Evolutionary conservation across 176 grass and related monocot genomes (phyloP).

Genomic region (Tillandsia leiboldiana): DNA sequence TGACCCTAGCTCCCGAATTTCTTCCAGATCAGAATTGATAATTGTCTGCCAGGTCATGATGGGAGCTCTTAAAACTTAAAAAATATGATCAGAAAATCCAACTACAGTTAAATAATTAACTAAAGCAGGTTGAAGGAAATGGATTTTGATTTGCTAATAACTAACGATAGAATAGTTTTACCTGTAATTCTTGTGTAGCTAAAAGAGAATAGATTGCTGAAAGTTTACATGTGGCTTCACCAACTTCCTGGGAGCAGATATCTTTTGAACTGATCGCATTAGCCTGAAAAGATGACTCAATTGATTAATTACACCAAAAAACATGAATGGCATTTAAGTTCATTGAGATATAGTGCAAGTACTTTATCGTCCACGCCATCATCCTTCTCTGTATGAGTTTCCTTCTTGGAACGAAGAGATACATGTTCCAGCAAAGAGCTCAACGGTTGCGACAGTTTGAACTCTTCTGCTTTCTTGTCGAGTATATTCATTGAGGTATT

Average conservation of each 20-base stretch:
- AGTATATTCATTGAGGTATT: background rate
- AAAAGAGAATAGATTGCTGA: constrained; percentile 5
- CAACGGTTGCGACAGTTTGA: background rate
- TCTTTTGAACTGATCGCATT: background rate
- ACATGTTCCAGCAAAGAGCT: constrained; percentile 5
- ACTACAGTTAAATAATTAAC: background rate
- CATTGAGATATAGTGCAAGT: background rate
- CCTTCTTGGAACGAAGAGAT: background rate
- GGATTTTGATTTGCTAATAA: background rate
- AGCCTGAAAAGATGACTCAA: background rate
- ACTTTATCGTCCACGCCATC: background rate
- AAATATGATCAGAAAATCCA: background rate
- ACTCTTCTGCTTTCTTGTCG: background rate
- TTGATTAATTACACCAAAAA: background rate
- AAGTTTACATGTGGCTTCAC: background rate
- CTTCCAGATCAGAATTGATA: constrained; percentile 19
- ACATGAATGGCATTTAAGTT: background rate
- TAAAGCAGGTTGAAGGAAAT: background rate
- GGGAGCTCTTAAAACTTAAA: background rate
- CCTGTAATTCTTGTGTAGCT: background rate
- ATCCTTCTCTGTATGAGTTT: background rate
- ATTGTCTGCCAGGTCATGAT: constrained; percentile 8
- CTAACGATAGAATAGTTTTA: constrained; percentile 1
- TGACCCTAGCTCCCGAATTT: constrained; percentile 18
- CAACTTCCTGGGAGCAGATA: constrained; percentile 2